phyloP scores from a whole-genome alignment of 768 basidiomycete genomes.

The Cystoderma amianthinum region DNA sequence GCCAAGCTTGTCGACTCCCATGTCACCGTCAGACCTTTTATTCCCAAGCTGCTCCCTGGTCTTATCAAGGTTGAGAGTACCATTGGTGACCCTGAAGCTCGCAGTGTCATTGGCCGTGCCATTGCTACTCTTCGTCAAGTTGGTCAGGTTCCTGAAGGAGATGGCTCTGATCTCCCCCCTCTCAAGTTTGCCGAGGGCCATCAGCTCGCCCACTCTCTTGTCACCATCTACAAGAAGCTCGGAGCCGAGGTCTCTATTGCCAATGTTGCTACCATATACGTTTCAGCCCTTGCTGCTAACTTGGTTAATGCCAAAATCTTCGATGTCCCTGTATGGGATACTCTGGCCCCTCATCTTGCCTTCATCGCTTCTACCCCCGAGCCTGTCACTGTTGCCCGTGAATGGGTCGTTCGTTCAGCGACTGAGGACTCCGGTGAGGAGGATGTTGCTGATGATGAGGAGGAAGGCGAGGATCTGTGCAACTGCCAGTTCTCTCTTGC shows the following conservation, averaged over 20 bases:
- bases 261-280: conserved; percentile 60
- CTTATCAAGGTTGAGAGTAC: conserved; percentile 92
- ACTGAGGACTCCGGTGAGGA: conserved; percentile 65
- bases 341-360: conserved; percentile 68
- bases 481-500: conserved; percentile 99
- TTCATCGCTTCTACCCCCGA: conserved; percentile 63
- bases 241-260: conserved; percentile 52
- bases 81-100: conserved; percentile 98
- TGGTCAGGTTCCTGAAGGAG: conserved; percentile 81
- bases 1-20: conserved; percentile 94
- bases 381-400: conserved; percentile 58
- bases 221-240: conserved; percentile 81
- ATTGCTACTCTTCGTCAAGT: conserved; percentile 95
- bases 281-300: conserved; percentile 74
- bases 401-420: conserved; percentile 90
- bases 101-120: conserved; percentile 84
- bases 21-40: conserved; percentile 92
- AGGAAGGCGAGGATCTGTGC: conserved; percentile 97
- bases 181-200: conserved; percentile 69
- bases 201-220: conserved; percentile 58
- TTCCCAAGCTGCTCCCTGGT: conserved; percentile 92
- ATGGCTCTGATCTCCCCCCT: conserved; percentile 89
- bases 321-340: conserved; percentile 82
- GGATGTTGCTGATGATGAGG: conserved; percentile 78
- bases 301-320: conserved; percentile 90